These are phyloP conservation scores for Aegilops speltoides DNA, from an alignment of 176 grass and related monocot genomes.

Conservation along the genomic window DNA sequence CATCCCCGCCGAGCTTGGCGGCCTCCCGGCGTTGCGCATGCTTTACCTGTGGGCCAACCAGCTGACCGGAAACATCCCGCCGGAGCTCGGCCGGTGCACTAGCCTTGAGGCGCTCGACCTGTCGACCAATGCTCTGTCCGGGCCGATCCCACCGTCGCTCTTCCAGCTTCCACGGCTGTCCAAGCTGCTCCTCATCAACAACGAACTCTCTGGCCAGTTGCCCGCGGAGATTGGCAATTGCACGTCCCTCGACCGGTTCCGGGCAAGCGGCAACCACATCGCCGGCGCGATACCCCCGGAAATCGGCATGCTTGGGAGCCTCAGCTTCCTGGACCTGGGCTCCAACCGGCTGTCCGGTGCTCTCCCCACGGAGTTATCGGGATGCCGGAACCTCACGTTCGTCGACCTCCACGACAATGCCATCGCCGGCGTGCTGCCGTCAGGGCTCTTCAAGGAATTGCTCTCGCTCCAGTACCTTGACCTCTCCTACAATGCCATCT, in stretches of 20 bases:
- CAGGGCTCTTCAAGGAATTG: conserved; percentile 42
- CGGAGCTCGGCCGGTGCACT: conserved; percentile 62
- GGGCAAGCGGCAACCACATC: conserved; percentile 57
- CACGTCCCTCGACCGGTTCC: conserved; percentile 59
- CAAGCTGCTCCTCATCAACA: conserved; percentile 68
- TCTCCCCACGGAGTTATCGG: conserved; percentile 46
- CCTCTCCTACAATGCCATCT: conserved; percentile 67
- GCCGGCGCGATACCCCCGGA: conserved; percentile 44
- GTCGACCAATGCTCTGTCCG: conserved; percentile 58
- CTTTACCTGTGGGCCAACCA: conserved; percentile 78
- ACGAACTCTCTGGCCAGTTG: conserved; percentile 49
- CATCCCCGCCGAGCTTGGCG: conserved; percentile 47
- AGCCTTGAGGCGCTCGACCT: conserved; percentile 70
- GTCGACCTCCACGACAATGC: conserved; percentile 79
- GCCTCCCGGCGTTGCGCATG: conserved; percentile 49
- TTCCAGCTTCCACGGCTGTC: conserved; percentile 49
- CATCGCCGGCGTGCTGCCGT: conserved; percentile 50
- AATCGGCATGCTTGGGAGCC: conserved; percentile 48
- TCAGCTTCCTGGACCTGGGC: conserved; percentile 77
- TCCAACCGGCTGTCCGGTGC: conserved; percentile 59
- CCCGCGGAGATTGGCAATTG: conserved; percentile 56
- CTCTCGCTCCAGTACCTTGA: conserved; percentile 76
- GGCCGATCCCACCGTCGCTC: conserved; percentile 38
- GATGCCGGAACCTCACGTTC: conserved; percentile 72
- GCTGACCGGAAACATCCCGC: conserved; percentile 59